phyloP scores from a whole-genome alignment of 306 rosid species.

The Casuarina equisetifolia region DNA sequence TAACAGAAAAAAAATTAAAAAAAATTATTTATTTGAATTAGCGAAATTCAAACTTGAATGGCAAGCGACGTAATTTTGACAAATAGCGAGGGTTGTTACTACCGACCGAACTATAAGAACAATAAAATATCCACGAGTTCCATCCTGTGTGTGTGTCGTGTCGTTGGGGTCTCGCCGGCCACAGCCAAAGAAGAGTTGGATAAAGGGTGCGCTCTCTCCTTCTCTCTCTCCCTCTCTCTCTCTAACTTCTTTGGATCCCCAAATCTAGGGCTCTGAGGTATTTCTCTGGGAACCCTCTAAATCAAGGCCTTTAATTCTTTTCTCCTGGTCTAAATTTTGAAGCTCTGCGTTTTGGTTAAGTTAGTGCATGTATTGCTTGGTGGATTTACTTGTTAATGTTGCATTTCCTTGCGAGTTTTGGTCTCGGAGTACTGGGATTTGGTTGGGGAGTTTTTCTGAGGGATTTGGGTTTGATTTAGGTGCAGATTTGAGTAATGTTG shows the following conservation, averaged over 20 bases:
- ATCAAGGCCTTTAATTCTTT: conserved; percentile 23
- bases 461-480: conserved; percentile 12
- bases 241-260: conserved; percentile 51
- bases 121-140: neutral
- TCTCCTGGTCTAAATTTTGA: neutral
- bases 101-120: neutral
- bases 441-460: neutral
- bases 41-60: conserved; percentile 18
- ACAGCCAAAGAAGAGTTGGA: conserved; percentile 29
- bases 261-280: conserved; percentile 64
- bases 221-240: neutral
- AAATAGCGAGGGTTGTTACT: conserved; percentile 22
- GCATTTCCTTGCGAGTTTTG: conserved; percentile 12
- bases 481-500: conserved; percentile 24
- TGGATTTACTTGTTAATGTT: conserved; percentile 16
- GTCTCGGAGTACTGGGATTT: conserved; percentile 28
- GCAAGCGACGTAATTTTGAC: conserved; percentile 29
- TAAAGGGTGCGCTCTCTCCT: conserved; percentile 35
- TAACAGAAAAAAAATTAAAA: too few species aligned
- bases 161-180: conserved; percentile 50
- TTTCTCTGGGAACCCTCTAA: conserved; percentile 15
- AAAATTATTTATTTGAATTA: too few species aligned
- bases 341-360: neutral
- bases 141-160: conserved; percentile 27
- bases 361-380: conserved; percentile 9